Base-by-base conservation (phyloP, 2,329 filamentous ascomycete species). In the Penicillium crustosum region DNA sequence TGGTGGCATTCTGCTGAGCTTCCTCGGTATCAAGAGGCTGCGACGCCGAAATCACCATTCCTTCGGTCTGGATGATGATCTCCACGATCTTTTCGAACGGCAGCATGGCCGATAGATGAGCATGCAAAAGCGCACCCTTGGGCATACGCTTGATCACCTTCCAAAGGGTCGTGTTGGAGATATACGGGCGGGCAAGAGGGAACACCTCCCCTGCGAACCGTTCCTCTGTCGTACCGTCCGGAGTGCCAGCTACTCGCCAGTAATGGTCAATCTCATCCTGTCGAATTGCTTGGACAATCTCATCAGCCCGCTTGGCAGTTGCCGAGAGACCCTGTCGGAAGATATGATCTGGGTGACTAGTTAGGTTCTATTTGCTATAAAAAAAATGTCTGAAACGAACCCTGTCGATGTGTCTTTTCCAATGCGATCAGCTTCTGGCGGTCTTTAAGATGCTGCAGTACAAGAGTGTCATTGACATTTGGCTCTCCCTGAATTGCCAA, bases 21-120 rank as follows among this genome's bases (percentile, higher is more conserved):
- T 41, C 48, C 1, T 27, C 8, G n/a, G 48, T 50, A 23, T 50
- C 36, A 19, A 50, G 8, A 31, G 48, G 36, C 25, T 50, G 48
- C 2, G 35, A 29, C 4, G 23, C 36, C 4, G 48, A 50, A 27
- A 50, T 39, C 6, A 29, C 48, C 48, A 50, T 50, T 7, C 48
- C 48, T 41, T 50, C 48, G 13, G 48, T 50, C 2, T 41, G 15
- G 21, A 41, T 41, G 10, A 50, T 50, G 13, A 39, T 50, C 27
- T 39, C 17, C 23, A 50, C 9, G 7, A 50, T 29, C n/a, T 50
- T 50, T 8, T 90, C 88, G 63, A 91, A 86, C 70, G 95, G 89
- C 49, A 95, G 88, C 86, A 94, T 94, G 66, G 92, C 91, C 72
- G 93, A 89, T 70, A 94, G 78, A 75, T 97, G 93, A 38, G 90